These are phyloP conservation scores for Coleophoma cylindrospora DNA, from an alignment of 2,329 filamentous ascomycete genomes.

Conservation along the genomic window DNA sequence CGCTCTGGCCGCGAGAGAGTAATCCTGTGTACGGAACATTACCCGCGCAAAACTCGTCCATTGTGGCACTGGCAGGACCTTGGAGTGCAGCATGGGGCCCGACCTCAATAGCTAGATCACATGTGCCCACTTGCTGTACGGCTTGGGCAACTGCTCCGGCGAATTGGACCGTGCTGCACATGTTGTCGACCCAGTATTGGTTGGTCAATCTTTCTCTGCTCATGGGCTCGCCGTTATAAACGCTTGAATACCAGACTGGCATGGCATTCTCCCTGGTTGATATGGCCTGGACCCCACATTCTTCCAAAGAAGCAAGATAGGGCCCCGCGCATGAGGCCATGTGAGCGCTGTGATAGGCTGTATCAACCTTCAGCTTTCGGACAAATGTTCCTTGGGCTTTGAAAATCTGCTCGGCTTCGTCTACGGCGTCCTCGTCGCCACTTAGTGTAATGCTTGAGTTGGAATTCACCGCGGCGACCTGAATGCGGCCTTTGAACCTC, in stretches of 20 bases:
- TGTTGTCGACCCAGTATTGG: constrained; percentile 29
- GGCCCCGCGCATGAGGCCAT: constrained; percentile 12
- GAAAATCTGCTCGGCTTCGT: constrained; percentile 4
- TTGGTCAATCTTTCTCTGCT: constrained; percentile 3
- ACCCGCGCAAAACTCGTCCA: constrained; percentile 4
- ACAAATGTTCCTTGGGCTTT: constrained; percentile 11
- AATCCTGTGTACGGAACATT: constrained; percentile 9
- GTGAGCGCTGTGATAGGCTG: constrained; percentile 23
- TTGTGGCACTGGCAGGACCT: constrained; percentile 11
- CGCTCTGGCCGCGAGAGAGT: constrained; percentile 6
- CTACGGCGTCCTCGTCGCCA: constrained; percentile 17
- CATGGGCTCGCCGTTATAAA: constrained; percentile 1
- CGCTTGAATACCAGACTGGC: constrained; percentile 32
- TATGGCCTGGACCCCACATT: constrained; percentile 5
- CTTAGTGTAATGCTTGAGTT: constrained; percentile 20
- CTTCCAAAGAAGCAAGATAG: constrained; percentile 10
- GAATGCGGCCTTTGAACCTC: constrained; percentile 8
- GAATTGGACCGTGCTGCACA: constrained; percentile 36
- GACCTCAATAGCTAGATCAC: constrained; percentile 13
- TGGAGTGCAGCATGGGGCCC: constrained; percentile 18
- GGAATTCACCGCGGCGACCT: constrained; percentile 27
- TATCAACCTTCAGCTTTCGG: constrained; percentile 13
- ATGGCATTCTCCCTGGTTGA: constrained; percentile 13
- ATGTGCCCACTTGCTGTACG: constrained; percentile 1
- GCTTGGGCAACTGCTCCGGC: constrained; percentile 27